phyloP scores from a whole-genome alignment of 164 flowering plant genomes.

The Kingdonia uniflora region DNA sequence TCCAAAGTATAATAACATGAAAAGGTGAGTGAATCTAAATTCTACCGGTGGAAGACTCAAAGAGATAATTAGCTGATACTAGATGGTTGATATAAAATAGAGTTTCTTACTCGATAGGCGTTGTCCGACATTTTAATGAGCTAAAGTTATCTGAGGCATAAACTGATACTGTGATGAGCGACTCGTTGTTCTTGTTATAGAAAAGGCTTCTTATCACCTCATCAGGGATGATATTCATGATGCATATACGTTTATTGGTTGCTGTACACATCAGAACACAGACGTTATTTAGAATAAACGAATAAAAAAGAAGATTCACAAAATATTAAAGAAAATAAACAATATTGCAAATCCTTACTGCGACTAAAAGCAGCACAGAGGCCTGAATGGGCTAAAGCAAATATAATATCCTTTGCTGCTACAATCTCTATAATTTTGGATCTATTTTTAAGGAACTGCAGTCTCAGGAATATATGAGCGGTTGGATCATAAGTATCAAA shows the following conservation, averaged over 20 bases:
- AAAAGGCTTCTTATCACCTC: constrained; percentile 86
- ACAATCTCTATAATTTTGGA: constrained; percentile 90
- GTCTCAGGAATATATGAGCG: constrained; percentile 53
- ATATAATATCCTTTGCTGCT: constrained; percentile 88
- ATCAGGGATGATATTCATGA: constrained; percentile 68
- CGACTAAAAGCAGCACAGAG: constrained; percentile 95
- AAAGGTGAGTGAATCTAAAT: too few species aligned
- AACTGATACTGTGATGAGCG: constrained; percentile 88
- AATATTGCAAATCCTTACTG: constrained; percentile 30
- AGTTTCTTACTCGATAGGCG: constrained; percentile 58
- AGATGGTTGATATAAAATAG: too few species aligned
- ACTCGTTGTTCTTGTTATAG: constrained; percentile 84
- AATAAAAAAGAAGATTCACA: background rate
- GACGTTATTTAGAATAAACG: background rate
- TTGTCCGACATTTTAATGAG: constrained; percentile 84
- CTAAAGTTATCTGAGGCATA: constrained; percentile 91
- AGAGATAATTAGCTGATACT: too few species aligned
- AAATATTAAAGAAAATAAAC: background rate
- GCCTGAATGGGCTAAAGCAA: constrained; percentile 97
- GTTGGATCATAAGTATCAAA: constrained; percentile 95
- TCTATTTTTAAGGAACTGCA: constrained; percentile 73
- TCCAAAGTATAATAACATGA: too few species aligned
- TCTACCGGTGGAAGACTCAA: too few species aligned
- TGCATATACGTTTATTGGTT: constrained; percentile 68
- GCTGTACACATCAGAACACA: background rate